Base-by-base conservation (phyloP, 257 asterid genomes). In the Haberlea rhodopensis region DNA sequence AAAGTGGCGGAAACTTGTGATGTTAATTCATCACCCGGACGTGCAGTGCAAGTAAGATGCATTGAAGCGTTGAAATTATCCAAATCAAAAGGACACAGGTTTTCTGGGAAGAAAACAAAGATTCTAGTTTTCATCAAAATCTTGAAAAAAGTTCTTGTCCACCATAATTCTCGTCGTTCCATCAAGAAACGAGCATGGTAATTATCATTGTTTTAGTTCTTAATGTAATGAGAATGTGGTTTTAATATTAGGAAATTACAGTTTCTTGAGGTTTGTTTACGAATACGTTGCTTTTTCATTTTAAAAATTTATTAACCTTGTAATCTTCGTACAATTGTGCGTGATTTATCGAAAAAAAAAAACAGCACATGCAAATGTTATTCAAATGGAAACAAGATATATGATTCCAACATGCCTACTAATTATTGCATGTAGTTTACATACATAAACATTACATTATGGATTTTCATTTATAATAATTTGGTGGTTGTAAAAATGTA, bases 91-190 rank as follows among this genome's bases (percentile, higher is more conserved):
- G 69, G 71, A 31, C 19, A 66, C 62, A 7, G 57, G 34, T 22
- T 71, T 37, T 66, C 66, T 49, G 63, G 75, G 67, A 57, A 54
- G 69, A 76, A 70, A 49, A 73, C 77, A 52, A 68, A 77, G 29
- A 24, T 78, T 51, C 28, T 71, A 64, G 72, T 64, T 72, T 66
- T 78, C 49, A 0, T 62, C 31, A 60, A 60, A 27, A 34, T 60
- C 31, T 60, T 60, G 57, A 52, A 18, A 19, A 60, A 37, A 27
- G 29, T 34, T 21, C 25, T 60, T 34, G 46, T 5, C 45, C 52
- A 20, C 15, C 53, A 32, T 34, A 60, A 34, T 34, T 34, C 65
- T 60, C 53, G 19, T 21, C 7, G 53, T 37, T 60, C 65, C 25
- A 34, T 34, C 65, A 60, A 60, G 53, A 60, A 60, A 18, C 31